These are phyloP conservation scores for Paramyrothecium sp. DNA, from an alignment of 2,329 filamentous ascomycete species.

Conservation along the genomic window DNA sequence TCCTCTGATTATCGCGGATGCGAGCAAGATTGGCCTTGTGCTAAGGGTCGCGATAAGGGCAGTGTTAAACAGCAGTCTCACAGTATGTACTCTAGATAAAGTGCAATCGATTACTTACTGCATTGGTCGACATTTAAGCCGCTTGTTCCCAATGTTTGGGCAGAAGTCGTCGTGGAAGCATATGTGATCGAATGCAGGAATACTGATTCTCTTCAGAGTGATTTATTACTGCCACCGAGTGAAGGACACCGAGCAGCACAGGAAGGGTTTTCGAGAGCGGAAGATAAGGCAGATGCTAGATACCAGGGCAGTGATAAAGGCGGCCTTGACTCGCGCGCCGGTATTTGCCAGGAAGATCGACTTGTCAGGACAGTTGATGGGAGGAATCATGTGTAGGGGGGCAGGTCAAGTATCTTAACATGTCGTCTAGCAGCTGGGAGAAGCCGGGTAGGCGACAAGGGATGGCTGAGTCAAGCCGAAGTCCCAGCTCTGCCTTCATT, in stretches of 20 bases:
- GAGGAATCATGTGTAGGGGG: background rate
- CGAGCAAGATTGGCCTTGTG: conserved; percentile 46
- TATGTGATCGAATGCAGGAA: background rate
- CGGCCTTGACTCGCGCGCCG: no score
- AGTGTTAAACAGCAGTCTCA: no score
- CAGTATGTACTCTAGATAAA: no score
- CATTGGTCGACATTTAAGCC: background rate
- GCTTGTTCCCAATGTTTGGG: background rate
- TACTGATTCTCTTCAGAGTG: background rate
- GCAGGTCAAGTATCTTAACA: background rate
- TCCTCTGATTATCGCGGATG: conserved; percentile 74
- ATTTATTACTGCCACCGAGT: no score
- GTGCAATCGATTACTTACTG: background rate
- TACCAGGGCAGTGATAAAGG: no score
- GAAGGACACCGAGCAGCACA: no score
- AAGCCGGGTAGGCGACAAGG: background rate
- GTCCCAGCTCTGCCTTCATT: background rate
- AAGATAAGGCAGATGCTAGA: no score
- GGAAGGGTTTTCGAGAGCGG: no score
- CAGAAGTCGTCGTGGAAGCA: background rate
- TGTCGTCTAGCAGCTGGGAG: background rate
- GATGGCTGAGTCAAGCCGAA: background rate
- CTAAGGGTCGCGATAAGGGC: conserved; percentile 13
- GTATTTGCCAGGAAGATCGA: no score
- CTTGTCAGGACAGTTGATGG: no score